phyloP scores from a whole-genome alignment of 2,329 filamentous ascomycete genomes.

The Ramularia collo-cygni region DNA sequence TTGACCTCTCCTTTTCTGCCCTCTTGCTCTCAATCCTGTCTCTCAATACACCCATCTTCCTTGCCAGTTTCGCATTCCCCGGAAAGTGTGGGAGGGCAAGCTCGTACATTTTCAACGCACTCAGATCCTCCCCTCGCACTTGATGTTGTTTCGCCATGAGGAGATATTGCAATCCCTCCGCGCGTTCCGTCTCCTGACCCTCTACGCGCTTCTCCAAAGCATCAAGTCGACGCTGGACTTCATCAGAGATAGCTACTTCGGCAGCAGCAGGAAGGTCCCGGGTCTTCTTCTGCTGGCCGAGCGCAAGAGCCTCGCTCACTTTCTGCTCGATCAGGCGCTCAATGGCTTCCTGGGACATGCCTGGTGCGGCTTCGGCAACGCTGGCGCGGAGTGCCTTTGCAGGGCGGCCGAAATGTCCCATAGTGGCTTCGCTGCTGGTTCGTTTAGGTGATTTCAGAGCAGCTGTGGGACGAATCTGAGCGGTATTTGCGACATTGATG shows the following conservation, averaged over 20 bases:
- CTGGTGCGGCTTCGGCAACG: constrained; percentile 22
- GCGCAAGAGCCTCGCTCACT: constrained; percentile 82
- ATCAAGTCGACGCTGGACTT: constrained; percentile 73
- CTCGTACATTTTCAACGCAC: constrained; percentile 79
- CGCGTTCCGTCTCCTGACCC: constrained; percentile 61
- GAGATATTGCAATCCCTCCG: constrained; percentile 76
- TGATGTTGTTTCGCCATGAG: constrained; percentile 91
- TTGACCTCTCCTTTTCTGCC: constrained; percentile 19
- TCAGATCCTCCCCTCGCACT: constrained; percentile 69
- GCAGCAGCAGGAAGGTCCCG: constrained; percentile 8
- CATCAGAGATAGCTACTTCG: constrained; percentile 54
- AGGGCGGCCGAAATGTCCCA: constrained; percentile 32
- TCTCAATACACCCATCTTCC: constrained; percentile 50
- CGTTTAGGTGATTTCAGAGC: constrained; percentile 33
- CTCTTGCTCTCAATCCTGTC: constrained; percentile 42
- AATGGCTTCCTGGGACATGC: constrained; percentile 59
- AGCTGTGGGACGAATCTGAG: constrained; percentile 12
- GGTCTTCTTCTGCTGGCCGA: constrained; percentile 31
- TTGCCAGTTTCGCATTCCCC: constrained; percentile 65
- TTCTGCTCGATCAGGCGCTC: constrained; percentile 90
- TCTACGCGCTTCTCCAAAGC: constrained; percentile 82
- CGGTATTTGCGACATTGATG: constrained; percentile 21
- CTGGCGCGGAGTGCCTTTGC: constrained; percentile 33
- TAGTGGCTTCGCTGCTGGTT: constrained; percentile 36
- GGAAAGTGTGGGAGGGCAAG: constrained; percentile 80